A percentile compares a stretch with the other conserved stretches of the same genome.
Conservation (phyloP, 352 stramenopile genomes). For the Phytophthora nicotianae region DNA sequence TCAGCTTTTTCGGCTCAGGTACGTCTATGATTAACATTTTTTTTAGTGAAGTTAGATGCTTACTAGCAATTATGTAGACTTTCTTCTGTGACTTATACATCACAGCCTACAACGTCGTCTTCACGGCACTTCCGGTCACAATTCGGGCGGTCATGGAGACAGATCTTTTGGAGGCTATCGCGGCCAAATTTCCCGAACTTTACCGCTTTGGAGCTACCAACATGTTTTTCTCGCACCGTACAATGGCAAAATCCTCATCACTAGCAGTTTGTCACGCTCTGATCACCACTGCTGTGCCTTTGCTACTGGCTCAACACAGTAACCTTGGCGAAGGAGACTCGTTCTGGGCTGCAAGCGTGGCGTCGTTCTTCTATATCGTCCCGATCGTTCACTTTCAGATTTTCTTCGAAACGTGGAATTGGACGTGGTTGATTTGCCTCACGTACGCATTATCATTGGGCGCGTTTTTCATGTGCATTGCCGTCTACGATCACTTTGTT, state of each 20-base stretch:
- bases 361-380: slow-evolving; percentile 94
- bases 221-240: slow-evolving; percentile 65
- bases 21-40: neutral
- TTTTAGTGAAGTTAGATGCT: neutral
- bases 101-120: slow-evolving; percentile 95
- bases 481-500: slow-evolving; percentile 60
- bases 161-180: slow-evolving; percentile 69
- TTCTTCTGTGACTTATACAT: slow-evolving; percentile 87
- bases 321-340: slow-evolving; percentile 52
- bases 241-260: slow-evolving; percentile 42
- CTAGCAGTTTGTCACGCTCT: slow-evolving; percentile 66
- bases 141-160: slow-evolving; percentile 78
- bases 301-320: slow-evolving; percentile 58
- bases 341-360: slow-evolving; percentile 90
- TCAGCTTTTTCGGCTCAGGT: slow-evolving; percentile 90
- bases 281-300: slow-evolving; percentile 57
- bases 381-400: slow-evolving; percentile 92
- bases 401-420: slow-evolving; percentile 82
- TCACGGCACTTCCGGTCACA: slow-evolving; percentile 91
- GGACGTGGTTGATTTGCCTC: slow-evolving; percentile 50
- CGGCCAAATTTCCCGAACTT: slow-evolving; percentile 72
- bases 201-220: slow-evolving; percentile 67
- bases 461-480: slow-evolving; percentile 54
- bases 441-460: slow-evolving; percentile 57
- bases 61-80: slow-evolving; percentile 40